Evolutionary conservation across 176 grass and related monocot genomes (phyloP).

Genomic region (Carex scoparia): DNA sequence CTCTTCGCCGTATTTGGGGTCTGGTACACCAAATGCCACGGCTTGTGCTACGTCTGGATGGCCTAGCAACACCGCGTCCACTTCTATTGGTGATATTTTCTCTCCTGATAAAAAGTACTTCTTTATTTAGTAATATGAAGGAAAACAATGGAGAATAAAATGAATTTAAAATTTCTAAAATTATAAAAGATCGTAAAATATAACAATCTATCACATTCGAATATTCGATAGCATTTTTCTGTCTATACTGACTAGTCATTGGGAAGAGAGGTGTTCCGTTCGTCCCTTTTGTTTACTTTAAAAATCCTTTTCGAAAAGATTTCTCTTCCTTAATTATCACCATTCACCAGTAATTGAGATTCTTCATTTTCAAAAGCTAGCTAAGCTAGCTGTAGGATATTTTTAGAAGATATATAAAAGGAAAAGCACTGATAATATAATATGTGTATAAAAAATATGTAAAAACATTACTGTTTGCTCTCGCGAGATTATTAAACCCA

Average conservation of each 20-base stretch:
- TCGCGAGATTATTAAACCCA: not conserved
- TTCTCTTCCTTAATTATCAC: not conserved
- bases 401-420: not conserved
- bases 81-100: constrained; percentile 98
- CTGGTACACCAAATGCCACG: constrained; percentile 79
- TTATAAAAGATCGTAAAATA: not conserved
- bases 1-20: constrained; percentile 88
- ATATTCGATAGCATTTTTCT: too few species aligned
- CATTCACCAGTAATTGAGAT: not conserved
- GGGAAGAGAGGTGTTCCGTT: too few species aligned
- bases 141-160: not conserved
- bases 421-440: not conserved
- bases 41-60: constrained; percentile 59
- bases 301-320: not conserved
- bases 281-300: too few species aligned
- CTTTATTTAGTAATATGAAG: not conserved
- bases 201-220: too few species aligned
- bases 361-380: not conserved
- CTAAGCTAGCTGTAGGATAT: not conserved
- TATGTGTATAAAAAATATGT: not conserved
- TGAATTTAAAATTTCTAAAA: not conserved
- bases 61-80: constrained; percentile 72
- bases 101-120: constrained; percentile 33
- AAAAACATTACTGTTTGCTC: not conserved
- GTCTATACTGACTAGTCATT: too few species aligned